Evolutionary conservation across 495 filamentous ascomycete species (phyloP), one percentile per base, ranked within the genome.

Genomic region (Penicillium cosmopolitanum): DNA sequence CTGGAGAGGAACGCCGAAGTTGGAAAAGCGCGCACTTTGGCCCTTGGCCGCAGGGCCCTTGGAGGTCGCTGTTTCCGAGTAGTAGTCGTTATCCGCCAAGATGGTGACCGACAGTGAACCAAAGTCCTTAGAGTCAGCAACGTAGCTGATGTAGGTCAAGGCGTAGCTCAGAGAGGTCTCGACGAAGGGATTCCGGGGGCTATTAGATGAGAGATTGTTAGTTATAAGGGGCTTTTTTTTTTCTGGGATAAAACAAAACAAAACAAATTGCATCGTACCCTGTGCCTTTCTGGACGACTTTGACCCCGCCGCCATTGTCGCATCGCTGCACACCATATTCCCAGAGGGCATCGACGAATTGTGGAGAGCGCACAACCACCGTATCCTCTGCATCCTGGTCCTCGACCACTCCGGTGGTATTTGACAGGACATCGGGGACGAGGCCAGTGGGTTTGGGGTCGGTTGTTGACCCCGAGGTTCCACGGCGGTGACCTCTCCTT

Each of bases 11-110:
- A 92, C 88, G 40, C 83, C 80, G 77, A 96, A 97, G 63, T 88
- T 80, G 53, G 84, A 82, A 78, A 98, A 98, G 56, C 83, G 85
- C 23, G 66, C 63, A 15, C 69, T 56, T 10, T 63, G 52, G 6
- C 56, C 62, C 6, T 73, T 64, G 8, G 64, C 46, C 1, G 60
- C 66, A 2, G 65, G 55, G n/a, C 60, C 66, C 51, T 59, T 75
- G 50, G 77, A 68, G 53, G 75, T 65, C 38, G 77, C 65, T 25
- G 87, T 78, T 40, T 91, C 88, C 3, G 95, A 97, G 78, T 98
- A 98, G 81, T 98, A 98, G 79, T 96, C 91, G 65, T 89, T 91
- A 75, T 97, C 92, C 28, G 96, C 95, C 19, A 97, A 81, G 73
- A 98, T 95, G 51, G 91, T 95, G 66, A 98, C 84, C 12, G 82